Percentiles rank a stretch among this genome's conserved stretches.
Evolutionary conservation across 2,329 filamentous ascomycete genomes (phyloP).

Genomic region (Ceratocystiopsis sp.): DNA sequence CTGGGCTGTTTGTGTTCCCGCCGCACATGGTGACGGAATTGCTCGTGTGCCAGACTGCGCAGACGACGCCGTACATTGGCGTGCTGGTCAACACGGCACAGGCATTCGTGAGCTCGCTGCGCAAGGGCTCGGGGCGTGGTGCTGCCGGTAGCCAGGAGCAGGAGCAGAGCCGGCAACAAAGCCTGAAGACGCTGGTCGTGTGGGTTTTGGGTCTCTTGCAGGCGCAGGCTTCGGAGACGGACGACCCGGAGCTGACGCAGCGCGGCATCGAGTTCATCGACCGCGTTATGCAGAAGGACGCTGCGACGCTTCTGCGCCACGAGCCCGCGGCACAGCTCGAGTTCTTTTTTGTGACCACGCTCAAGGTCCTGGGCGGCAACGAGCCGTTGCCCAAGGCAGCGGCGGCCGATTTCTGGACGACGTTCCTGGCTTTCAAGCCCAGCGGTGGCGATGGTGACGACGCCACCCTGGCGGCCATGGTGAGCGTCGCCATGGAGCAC

Average conservation of each 20-base stretch:
- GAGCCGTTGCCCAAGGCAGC: slow-evolving; percentile 63
- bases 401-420: slow-evolving; percentile 56
- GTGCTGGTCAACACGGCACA: slow-evolving; percentile 54
- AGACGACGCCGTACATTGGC: slow-evolving; percentile 51
- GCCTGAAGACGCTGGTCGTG: slow-evolving; percentile 35
- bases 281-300: slow-evolving; percentile 42
- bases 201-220: slow-evolving; percentile 48
- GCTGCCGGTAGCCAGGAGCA: slow-evolving; percentile 17
- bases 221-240: slow-evolving; percentile 45
- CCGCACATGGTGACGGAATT: slow-evolving; percentile 48
- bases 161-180: slow-evolving; percentile 7
- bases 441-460: slow-evolving; percentile 14
- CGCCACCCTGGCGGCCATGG: slow-evolving; percentile 22
- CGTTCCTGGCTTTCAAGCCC: slow-evolving; percentile 32
- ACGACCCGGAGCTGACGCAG: slow-evolving; percentile 42
- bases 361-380: slow-evolving; percentile 51
- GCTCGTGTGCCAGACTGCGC: slow-evolving; percentile 38
- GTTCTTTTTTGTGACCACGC: slow-evolving; percentile 52
- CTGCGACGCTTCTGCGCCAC: slow-evolving; percentile 41
- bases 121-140: slow-evolving; percentile 24
- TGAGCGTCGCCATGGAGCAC: slow-evolving; percentile 34
- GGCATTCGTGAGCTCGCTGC: slow-evolving; percentile 47
- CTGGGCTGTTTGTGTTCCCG: slow-evolving; percentile 63
- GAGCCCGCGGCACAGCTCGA: slow-evolving; percentile 41
- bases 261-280: slow-evolving; percentile 57